phyloP scores from a whole-genome alignment of 768 basidiomycete genomes.

The Boletus pseudopeckii region DNA sequence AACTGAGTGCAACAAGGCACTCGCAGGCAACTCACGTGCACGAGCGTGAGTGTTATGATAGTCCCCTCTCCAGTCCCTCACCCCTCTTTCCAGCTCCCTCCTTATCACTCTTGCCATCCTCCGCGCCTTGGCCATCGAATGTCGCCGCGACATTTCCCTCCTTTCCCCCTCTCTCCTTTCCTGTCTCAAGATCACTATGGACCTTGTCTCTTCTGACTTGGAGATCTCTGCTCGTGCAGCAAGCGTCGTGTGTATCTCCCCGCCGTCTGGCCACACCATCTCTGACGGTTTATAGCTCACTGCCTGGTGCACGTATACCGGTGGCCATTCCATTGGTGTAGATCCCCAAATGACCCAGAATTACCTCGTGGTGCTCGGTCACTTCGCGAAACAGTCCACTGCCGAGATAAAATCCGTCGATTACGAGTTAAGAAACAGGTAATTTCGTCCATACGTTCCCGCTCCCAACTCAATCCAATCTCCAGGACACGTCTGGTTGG shows the following conservation, averaged over 20 bases:
- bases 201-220: slow-evolving; percentile 57
- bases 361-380: slow-evolving; percentile 64
- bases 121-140: slow-evolving; percentile 80
- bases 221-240: slow-evolving; percentile 78
- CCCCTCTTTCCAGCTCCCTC: slow-evolving; percentile 49
- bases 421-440: slow-evolving; percentile 75
- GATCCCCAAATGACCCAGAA: slow-evolving; percentile 66
- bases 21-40: slow-evolving; percentile 67
- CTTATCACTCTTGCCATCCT: slow-evolving; percentile 82
- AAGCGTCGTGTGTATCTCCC: slow-evolving; percentile 58
- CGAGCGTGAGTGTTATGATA: slow-evolving; percentile 62
- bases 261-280: not conserved
- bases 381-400: slow-evolving; percentile 62
- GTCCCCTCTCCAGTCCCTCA: slow-evolving; percentile 1
- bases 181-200: slow-evolving; percentile 56
- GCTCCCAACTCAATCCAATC: not conserved
- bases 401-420: slow-evolving; percentile 49
- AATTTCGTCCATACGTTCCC: slow-evolving; percentile 1
- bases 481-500: slow-evolving; percentile 80
- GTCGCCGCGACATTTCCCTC: slow-evolving; percentile 76
- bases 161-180: slow-evolving; percentile 67
- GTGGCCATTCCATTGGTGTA: slow-evolving; percentile 77
- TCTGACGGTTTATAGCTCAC: slow-evolving; percentile 57
- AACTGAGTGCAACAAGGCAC: slow-evolving; percentile 61
- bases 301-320: slow-evolving; percentile 89